A percentile compares a stretch with the other conserved stretches of the same genome.
Evolutionary conservation across 2,329 filamentous ascomycete genomes (phyloP).

Genomic region (Alternaria gansuensis): DNA sequence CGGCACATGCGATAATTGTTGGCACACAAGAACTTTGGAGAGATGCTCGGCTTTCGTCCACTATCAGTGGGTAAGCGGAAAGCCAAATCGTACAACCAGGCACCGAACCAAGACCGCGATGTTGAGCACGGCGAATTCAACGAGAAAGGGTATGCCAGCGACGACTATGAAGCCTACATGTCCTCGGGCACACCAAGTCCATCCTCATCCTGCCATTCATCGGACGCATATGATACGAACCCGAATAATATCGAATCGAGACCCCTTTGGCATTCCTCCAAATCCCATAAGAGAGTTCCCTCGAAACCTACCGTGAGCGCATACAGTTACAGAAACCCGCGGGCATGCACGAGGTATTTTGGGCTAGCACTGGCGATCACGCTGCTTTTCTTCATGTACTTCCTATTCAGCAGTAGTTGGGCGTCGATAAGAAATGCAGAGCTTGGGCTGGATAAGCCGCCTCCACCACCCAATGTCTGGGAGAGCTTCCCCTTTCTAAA

Average conservation of each 20-base stretch:
- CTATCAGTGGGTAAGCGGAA: constrained; percentile 52
- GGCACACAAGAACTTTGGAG: neutral
- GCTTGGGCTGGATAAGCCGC: constrained; percentile 66
- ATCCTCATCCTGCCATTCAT: constrained; percentile 63
- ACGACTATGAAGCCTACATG: constrained; percentile 46
- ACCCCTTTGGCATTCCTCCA: constrained; percentile 28
- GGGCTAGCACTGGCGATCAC: constrained; percentile 74
- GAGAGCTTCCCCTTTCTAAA: constrained; percentile 85
- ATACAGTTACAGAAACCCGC: constrained; percentile 70
- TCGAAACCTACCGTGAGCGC: constrained; percentile 46
- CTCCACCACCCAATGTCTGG: constrained; percentile 76
- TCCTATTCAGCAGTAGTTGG: constrained; percentile 76
- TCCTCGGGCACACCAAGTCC: constrained; percentile 57
- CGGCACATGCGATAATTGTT: constrained; percentile 16
- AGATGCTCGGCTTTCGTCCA: constrained; percentile 51
- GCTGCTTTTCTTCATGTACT: constrained; percentile 79
- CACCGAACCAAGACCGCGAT: constrained; percentile 43
- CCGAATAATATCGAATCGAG: constrained; percentile 39
- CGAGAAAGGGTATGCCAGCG: constrained; percentile 54
- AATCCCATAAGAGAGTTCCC: constrained; percentile 27
- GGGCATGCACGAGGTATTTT: constrained; percentile 78
- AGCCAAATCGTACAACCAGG: constrained; percentile 43
- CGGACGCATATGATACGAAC: constrained; percentile 41
- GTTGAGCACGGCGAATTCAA: constrained; percentile 46
- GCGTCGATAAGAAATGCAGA: constrained; percentile 71